Conservation (phyloP, 768 basidiomycete genomes). For the Artomyces pyxidatus region DNA sequence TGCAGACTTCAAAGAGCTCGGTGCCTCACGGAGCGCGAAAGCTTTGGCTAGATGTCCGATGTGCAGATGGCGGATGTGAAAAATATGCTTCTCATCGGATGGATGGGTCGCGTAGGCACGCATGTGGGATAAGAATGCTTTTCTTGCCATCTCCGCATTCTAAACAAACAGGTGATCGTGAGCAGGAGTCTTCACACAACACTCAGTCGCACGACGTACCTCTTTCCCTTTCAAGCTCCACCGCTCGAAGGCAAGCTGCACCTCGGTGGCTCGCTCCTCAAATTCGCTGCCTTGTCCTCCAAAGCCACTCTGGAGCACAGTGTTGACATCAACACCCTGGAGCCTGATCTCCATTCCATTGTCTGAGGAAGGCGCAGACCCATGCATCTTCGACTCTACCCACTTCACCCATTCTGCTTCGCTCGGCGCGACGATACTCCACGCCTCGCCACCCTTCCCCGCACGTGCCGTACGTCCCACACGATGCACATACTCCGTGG, state of each 20-base stretch:
- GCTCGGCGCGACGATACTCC: slow-evolving; percentile 83
- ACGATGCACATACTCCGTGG: slow-evolving; percentile 93
- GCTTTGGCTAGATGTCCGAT: slow-evolving; percentile 92
- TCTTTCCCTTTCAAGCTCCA: slow-evolving; percentile 76
- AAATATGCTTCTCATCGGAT: slow-evolving; percentile 89
- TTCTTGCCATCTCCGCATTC: slow-evolving; percentile 73
- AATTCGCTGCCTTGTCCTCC: slow-evolving; percentile 77
- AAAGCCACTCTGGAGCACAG: slow-evolving; percentile 71
- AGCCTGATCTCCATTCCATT: slow-evolving; percentile 38
- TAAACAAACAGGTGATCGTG: slow-evolving; percentile 25
- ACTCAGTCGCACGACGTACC: slow-evolving; percentile 30
- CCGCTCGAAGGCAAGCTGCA: slow-evolving; percentile 89
- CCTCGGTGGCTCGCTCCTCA: slow-evolving; percentile 88
- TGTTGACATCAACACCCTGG: slow-evolving; percentile 55
- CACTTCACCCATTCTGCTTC: slow-evolving; percentile 88
- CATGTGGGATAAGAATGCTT: slow-evolving; percentile 87
- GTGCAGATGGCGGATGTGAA: slow-evolving; percentile 91
- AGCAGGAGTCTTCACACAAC: slow-evolving; percentile 6
- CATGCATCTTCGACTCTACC: slow-evolving; percentile 79
- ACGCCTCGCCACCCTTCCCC: slow-evolving; percentile 92
- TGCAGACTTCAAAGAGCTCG: slow-evolving; percentile 30
- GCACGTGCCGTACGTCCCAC: slow-evolving; percentile 96
- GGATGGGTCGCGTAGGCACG: slow-evolving; percentile 98
- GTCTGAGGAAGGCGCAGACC: slow-evolving; percentile 25
- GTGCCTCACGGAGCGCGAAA: slow-evolving; percentile 85